Evolutionary conservation across 2,329 filamentous ascomycete species (phyloP).

Genomic region (Colletotrichum sublineola): DNA sequence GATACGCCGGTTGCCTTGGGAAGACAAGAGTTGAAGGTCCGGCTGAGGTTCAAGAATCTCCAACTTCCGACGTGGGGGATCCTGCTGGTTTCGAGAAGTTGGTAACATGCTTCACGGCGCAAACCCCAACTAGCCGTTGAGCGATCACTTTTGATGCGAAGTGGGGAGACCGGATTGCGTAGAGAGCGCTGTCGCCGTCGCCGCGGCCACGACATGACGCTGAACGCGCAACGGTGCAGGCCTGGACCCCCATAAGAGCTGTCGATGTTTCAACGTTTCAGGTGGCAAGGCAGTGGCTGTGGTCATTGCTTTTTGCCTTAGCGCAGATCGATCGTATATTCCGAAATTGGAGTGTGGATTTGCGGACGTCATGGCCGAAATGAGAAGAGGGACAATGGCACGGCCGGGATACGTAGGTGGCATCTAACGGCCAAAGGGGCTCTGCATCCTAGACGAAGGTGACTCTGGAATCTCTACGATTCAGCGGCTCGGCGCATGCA

Average conservation of each 20-base stretch:
- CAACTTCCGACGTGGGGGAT: neutral
- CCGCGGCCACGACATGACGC: slow-evolving; percentile 23
- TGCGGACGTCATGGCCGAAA: slow-evolving; percentile 40
- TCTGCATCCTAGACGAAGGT: neutral
- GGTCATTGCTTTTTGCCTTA: slow-evolving; percentile 34
- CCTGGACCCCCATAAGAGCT: slow-evolving; percentile 34
- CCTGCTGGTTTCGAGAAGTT: neutral
- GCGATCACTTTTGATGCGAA: slow-evolving; percentile 20
- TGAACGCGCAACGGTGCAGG: slow-evolving; percentile 2
- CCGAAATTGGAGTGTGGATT: slow-evolving; percentile 40
- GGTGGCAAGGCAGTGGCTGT: slow-evolving; percentile 34
- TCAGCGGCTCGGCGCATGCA: slow-evolving; percentile 8
- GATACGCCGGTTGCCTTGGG: neutral
- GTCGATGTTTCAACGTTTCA: slow-evolving; percentile 41
- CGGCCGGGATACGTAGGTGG: neutral
- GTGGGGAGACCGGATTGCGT: slow-evolving; percentile 15
- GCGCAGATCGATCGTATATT: slow-evolving; percentile 41
- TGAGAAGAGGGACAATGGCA: slow-evolving; percentile 26
- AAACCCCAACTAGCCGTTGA: neutral
- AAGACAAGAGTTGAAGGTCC: neutral
- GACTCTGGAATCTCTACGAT: neutral
- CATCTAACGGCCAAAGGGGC: slow-evolving; percentile 11
- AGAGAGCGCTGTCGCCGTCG: slow-evolving; percentile 10
- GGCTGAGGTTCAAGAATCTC: neutral
- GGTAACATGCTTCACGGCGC: neutral